Evolutionary conservation across 2,329 filamentous ascomycete species (phyloP).

Genomic region (Cladosporium sp.): DNA sequence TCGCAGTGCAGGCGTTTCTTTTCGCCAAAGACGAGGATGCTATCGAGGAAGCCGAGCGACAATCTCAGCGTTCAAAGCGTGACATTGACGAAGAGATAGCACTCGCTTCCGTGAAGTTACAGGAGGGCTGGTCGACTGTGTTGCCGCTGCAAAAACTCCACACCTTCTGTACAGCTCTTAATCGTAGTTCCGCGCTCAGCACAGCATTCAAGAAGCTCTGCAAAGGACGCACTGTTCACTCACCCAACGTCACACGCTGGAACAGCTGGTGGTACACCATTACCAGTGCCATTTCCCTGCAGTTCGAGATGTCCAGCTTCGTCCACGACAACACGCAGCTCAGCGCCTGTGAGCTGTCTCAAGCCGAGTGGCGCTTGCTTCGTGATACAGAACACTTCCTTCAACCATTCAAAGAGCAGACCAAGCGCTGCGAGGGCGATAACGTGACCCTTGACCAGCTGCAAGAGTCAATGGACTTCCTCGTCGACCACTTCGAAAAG

Average conservation of each 20-base stretch:
- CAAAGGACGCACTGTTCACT: too few species aligned
- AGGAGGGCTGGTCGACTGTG: not conserved
- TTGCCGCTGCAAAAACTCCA: not conserved
- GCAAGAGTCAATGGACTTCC: not conserved
- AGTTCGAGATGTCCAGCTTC: not conserved
- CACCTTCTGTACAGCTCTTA: not conserved
- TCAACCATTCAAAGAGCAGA: not conserved
- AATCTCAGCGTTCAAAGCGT: too few species aligned
- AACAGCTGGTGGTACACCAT: too few species aligned
- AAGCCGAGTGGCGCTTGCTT: not conserved
- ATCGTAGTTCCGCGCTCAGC: not conserved
- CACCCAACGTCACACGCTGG: too few species aligned
- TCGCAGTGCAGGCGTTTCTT: too few species aligned
- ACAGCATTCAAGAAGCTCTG: too few species aligned
- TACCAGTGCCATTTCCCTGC: too few species aligned
- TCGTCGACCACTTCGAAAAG: not conserved
- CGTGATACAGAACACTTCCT: not conserved
- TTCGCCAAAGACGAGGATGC: too few species aligned
- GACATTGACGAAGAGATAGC: too few species aligned
- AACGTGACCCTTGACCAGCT: not conserved
- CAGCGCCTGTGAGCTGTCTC: too few species aligned
- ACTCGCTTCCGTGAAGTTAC: not conserved
- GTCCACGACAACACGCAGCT: not conserved
- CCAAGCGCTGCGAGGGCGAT: not conserved
- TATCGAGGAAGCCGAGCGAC: too few species aligned